Base-by-base conservation (phyloP, 345 rosid genomes). In the Ricinus communis region DNA sequence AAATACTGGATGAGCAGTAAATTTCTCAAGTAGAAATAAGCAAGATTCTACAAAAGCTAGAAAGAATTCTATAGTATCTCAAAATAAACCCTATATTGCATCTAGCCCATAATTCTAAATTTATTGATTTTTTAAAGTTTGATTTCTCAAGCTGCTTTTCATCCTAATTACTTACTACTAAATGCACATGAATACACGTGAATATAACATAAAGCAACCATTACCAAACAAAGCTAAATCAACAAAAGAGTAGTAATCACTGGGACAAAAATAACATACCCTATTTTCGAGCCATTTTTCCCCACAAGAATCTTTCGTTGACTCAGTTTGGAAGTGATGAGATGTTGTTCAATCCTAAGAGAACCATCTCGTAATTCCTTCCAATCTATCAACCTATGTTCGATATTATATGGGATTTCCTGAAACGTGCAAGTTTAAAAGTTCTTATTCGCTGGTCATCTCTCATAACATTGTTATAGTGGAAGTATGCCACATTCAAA, bases 231-330 rank as follows among this genome's bases (percentile, higher is more conserved):
- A 65, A n/a, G n/a, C 9, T 5, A 45, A 49, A 13, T 47, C 51
- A 25, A 46, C 71, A 68, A 46, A 68, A 1, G 16, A 72, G 30
- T 5, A 45, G 66, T 11, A 54, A 50, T 62, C 21, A 22, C 25
- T 12, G 46, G 28, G 47, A 47, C 6, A 41, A 50, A 55, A 73
- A 62, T 33, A 71, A n/a, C 60, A 74, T 86, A 87, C 97, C 97
- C 97, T 58, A 89, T 89, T 77, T 87, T 89, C 67, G 86, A 81
- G 72, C 99, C 98, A 5, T 86, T 87, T 81, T 89, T 93, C 61
- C 99, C 99, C 40, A 89, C 97, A 66, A 95, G 93, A 85, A 95
- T 92, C 85, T 85, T 90, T 59, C 96, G 90, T 70, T 90, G 98
- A 86, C 98, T 95, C 56, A 76, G 59, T 73, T 92, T 90, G 68